Conservation (phyloP, 768 basidiomycete genomes). For the Chlorophyllum brunneum region DNA sequence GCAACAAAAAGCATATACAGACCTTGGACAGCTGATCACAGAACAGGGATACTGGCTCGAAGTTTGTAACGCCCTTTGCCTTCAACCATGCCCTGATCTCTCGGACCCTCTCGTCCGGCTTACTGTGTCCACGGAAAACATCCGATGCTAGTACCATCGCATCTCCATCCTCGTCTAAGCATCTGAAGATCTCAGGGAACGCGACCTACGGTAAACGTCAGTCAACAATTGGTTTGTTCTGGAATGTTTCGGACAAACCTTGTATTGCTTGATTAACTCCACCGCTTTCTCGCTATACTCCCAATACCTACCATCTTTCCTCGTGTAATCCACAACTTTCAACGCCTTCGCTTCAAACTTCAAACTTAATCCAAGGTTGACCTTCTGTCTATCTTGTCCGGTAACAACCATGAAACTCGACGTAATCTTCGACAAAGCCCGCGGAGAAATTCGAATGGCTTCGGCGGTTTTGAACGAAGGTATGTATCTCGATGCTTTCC, state of each 20-base stretch:
- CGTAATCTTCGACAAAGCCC: conserved; percentile 85
- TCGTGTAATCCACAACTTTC: conserved; percentile 91
- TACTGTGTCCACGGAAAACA: conserved; percentile 41
- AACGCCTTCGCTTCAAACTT: conserved; percentile 94
- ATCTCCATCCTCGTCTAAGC: conserved; percentile 69
- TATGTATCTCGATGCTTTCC: conserved; percentile 55
- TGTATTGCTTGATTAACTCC: conserved; percentile 79
- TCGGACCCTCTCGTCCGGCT: conserved; percentile 67
- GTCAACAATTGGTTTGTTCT: background rate
- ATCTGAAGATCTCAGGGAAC: conserved; percentile 82
- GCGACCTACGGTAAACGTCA: conserved; percentile 40
- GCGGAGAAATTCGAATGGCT: conserved; percentile 66
- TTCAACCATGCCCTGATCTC: conserved; percentile 88
- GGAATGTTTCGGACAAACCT: conserved; percentile 41
- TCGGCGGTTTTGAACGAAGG: conserved; percentile 80
- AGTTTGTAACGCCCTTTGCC: conserved; percentile 78
- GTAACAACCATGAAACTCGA: conserved; percentile 90
- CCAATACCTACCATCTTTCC: conserved; percentile 82
- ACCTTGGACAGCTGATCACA: conserved; percentile 92
- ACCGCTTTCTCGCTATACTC: conserved; percentile 91
- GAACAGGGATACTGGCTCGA: conserved; percentile 89
- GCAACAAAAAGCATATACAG: conserved; percentile 2
- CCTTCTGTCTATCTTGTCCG: conserved; percentile 64
- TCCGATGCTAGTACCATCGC: conserved; percentile 69
- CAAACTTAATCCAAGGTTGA: conserved; percentile 88